These are phyloP conservation scores for Angomonas deanei DNA, from an alignment of 208 protist genomes.

Conservation along the genomic window DNA sequence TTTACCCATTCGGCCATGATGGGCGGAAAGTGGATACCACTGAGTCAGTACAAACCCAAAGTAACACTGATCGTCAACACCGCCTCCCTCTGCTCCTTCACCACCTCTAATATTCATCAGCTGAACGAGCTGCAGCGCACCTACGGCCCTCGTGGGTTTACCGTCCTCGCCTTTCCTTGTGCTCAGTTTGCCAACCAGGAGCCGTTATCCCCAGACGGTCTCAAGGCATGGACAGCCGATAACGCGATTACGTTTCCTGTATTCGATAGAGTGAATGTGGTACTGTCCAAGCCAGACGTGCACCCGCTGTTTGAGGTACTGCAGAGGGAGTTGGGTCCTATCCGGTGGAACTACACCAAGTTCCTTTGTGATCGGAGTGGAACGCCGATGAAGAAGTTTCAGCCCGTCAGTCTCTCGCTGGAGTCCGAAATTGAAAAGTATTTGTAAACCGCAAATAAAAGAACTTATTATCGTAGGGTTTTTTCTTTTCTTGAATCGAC, in stretches of 20 bases:
- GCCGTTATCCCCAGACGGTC: constrained; percentile 31
- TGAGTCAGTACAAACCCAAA: not conserved
- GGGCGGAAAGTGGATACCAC: too few relatives aligned
- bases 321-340: constrained; percentile 29
- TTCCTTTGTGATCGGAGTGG: constrained; percentile 53
- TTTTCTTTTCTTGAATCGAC: not conserved
- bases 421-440: not conserved
- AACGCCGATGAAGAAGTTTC: constrained; percentile 17
- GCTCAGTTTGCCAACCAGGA: constrained; percentile 67
- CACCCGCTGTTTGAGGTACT: constrained; percentile 60
- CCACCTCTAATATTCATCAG: constrained; percentile 27
- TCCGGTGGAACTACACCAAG: constrained; percentile 75
- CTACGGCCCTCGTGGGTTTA: constrained; percentile 26
- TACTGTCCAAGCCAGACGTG: constrained; percentile 38
- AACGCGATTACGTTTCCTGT: constrained; percentile 35
- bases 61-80: constrained; percentile 61
- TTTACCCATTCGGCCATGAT: constrained; percentile 9
- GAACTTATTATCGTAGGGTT: not conserved
- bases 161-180: constrained; percentile 58
- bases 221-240: constrained; percentile 24
- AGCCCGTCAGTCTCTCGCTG: not conserved
- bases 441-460: not conserved
- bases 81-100: constrained; percentile 57
- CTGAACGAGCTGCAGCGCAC: constrained; percentile 37
- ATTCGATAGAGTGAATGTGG: constrained; percentile 37